Evolutionary conservation across 2,329 filamentous ascomycete genomes (phyloP).

Genomic region (Claviceps cyperi): DNA sequence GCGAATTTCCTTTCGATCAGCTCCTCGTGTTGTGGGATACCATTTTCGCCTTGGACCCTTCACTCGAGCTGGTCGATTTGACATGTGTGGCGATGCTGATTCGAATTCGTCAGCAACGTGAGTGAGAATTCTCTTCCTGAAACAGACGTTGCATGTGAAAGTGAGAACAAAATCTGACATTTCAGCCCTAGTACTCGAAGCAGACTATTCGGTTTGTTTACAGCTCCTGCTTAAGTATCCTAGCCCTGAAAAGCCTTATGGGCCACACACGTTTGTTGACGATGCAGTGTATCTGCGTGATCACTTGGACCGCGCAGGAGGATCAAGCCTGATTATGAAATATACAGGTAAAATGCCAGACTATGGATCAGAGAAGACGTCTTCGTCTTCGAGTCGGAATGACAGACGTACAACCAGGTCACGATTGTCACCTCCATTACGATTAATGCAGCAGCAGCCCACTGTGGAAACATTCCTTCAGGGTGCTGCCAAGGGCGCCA

Average conservation of each 20-base stretch:
- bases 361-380: neutral
- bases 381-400: conserved; percentile 18
- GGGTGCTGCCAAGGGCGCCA: conserved; percentile 62
- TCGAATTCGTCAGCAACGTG: conserved; percentile 78
- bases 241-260: conserved; percentile 42
- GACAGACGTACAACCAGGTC: conserved; percentile 23
- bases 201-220: conserved; percentile 77
- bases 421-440: conserved; percentile 31
- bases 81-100: conserved; percentile 92
- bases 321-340: conserved; percentile 51
- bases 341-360: conserved; percentile 46
- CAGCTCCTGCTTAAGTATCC: conserved; percentile 77
- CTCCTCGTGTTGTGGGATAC: conserved; percentile 80
- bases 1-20: conserved; percentile 83
- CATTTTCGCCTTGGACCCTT: conserved; percentile 74
- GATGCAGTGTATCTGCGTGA: conserved; percentile 66
- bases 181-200: conserved; percentile 50
- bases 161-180: conserved; percentile 11
- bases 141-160: neutral
- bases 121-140: conserved; percentile 17
- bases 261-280: conserved; percentile 66
- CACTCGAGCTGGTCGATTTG: conserved; percentile 67
- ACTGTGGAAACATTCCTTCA: conserved; percentile 59
- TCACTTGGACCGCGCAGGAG: conserved; percentile 48
- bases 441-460: conserved; percentile 41